Base-by-base conservation (phyloP, 2,329 filamentous ascomycete genomes). In the Myriangium duriaei region DNA sequence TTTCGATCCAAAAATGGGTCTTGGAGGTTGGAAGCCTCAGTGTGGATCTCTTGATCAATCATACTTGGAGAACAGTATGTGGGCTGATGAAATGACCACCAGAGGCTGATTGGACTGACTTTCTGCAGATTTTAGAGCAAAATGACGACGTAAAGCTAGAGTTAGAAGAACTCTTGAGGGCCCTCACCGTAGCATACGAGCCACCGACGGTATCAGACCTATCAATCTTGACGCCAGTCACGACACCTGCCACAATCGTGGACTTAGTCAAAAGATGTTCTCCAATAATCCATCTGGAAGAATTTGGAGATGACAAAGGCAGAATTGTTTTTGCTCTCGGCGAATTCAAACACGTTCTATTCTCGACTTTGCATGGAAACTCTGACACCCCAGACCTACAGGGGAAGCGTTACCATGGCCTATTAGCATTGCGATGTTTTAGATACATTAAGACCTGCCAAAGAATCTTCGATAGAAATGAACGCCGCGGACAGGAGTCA, bases 121-220 rank as follows among this genome's bases (percentile, higher is more conserved):
- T n/a, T n/a, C n/a, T 5, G 11, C 6, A 32, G 30, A 32, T 32
- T 9, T 9, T 32, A 10, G 16, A 13, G 30, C 10, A 14, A 29
- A 32, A 32, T 16, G 11, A 14, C 7, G 14, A 32, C 5, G 11
- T 7, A 16, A 13, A 32, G 13, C 30, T 34, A 11, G 32, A 34
- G 14, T 11, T 41, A 11, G 39, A 41, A 17, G 39, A 41, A 16
- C 24, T 41, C 4, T 29, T 41, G 15, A 16, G 21, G 5, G 33
- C 39, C 26, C 33, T 41, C 7, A 32, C 32, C n/a, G 32, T 41
- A 16, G 39, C 39, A 10, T 37, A 37, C 17, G 39, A 41, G 28
- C 32, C 33, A 17, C 39, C 39, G 12, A 37, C 39, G 12, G 13
- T 41, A 16, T 24, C 33, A 4, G 39, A 41, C 11, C 39, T 41